Conservation (phyloP, 805 yeast genomes). For the Candida anglica region DNA sequence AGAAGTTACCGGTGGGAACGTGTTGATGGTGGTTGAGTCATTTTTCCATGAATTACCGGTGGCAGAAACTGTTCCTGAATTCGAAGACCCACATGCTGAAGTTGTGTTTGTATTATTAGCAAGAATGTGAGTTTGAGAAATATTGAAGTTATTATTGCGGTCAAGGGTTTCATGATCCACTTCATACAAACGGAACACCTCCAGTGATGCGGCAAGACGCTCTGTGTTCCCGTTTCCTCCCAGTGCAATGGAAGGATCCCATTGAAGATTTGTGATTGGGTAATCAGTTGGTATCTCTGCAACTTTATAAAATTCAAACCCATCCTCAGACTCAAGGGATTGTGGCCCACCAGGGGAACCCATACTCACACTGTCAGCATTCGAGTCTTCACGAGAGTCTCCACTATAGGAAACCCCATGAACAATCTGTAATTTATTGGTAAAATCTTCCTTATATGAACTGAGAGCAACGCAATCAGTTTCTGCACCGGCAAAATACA, state of each 20-base stretch:
- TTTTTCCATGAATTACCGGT: slow-evolving; percentile 40
- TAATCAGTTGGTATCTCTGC: slow-evolving; percentile 55
- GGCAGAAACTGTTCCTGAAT: slow-evolving; percentile 23
- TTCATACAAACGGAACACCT: slow-evolving; percentile 64
- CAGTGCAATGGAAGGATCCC: slow-evolving; percentile 58
- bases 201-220: slow-evolving; percentile 66
- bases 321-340: slow-evolving; percentile 8
- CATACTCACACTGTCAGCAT: slow-evolving; percentile 8
- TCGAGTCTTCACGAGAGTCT: slow-evolving; percentile 16
- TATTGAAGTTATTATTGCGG: slow-evolving; percentile 31
- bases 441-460: slow-evolving; percentile 76
- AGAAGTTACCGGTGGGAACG: slow-evolving; percentile 84
- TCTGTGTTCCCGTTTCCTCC: slow-evolving; percentile 23
- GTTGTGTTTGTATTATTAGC: slow-evolving; percentile 33
- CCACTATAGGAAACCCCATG: slow-evolving; percentile 26
- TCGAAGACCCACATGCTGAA: slow-evolving; percentile 29
- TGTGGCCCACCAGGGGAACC: slow-evolving; percentile 5
- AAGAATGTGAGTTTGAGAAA: slow-evolving; percentile 38
- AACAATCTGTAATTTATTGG: slow-evolving; percentile 58
- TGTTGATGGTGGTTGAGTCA: slow-evolving; percentile 41
- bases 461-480: slow-evolving; percentile 58
- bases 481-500: slow-evolving; percentile 10
- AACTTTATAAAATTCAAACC: slow-evolving; percentile 41
- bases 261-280: slow-evolving; percentile 68
- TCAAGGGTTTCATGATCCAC: slow-evolving; percentile 44